A percentile compares a stretch with the other conserved stretches of the same genome.
phyloP scores from a whole-genome alignment of 2,329 filamentous ascomycete species.

The Aspergillus calidoustus region DNA sequence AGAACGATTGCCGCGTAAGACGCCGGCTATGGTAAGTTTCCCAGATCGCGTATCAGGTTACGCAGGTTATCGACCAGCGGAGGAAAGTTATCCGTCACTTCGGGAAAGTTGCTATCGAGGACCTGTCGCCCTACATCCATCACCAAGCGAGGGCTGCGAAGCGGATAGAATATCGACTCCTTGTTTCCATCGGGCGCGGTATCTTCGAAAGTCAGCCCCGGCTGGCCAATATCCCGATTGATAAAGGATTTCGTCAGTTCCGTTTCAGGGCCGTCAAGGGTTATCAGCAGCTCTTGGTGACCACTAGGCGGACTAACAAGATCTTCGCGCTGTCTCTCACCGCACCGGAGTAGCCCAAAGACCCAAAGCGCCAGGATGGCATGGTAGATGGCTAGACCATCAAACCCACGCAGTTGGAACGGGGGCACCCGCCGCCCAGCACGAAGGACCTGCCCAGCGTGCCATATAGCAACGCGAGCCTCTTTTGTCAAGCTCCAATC shows the following conservation, averaged over 20 bases:
- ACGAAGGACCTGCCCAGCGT: constrained; percentile 10
- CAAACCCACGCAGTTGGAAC: constrained; percentile 13
- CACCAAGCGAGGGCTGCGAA: constrained; percentile 11
- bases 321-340: background rate
- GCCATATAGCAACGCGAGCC: constrained; percentile 5
- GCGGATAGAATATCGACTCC: background rate
- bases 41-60: constrained; percentile 9
- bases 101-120: constrained; percentile 8
- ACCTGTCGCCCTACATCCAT: constrained; percentile 13
- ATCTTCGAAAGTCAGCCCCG: constrained; percentile 1
- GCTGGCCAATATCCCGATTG: constrained; percentile 2
- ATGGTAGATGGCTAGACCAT: constrained; percentile 8
- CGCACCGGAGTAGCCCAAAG: constrained; percentile 7
- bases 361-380: constrained; percentile 5
- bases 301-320: too few relatives aligned
- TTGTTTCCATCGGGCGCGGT: background rate
- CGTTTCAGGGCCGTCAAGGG: constrained; percentile 1
- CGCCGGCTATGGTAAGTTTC: constrained; percentile 1
- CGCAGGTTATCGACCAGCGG: constrained; percentile 8
- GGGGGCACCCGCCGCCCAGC: constrained; percentile 6
- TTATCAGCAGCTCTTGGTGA: background rate
- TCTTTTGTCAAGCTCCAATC: constrained; percentile 9
- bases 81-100: constrained; percentile 4
- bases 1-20: too few relatives aligned
- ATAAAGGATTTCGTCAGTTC: constrained; percentile 5